Percentiles rank a stretch among this genome's conserved stretches.
phyloP scores from a whole-genome alignment of 768 basidiomycete genomes.

The Kwoniella botswanensis region DNA sequence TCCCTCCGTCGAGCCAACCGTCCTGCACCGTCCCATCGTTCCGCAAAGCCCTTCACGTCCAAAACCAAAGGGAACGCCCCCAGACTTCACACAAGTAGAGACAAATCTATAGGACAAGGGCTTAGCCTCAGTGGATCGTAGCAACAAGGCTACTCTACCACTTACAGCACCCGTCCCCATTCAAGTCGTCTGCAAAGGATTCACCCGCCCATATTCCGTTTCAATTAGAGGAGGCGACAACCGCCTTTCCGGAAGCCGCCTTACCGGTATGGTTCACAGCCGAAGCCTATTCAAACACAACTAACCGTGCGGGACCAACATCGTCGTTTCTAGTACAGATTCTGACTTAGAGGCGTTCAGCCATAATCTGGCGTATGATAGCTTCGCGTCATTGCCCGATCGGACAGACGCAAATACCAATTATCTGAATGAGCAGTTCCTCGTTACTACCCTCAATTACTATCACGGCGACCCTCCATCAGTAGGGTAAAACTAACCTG shows the following conservation, averaged over 20 bases:
- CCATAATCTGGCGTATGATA: slow-evolving; percentile 83
- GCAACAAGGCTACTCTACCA: slow-evolving; percentile 78
- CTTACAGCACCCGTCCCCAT: slow-evolving; percentile 76
- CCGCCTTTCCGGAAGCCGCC: slow-evolving; percentile 63
- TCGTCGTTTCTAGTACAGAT: slow-evolving; percentile 77
- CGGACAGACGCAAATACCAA: slow-evolving; percentile 78
- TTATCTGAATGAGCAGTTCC: slow-evolving; percentile 80
- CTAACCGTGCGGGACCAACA: slow-evolving; percentile 68
- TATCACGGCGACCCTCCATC: slow-evolving; percentile 75
- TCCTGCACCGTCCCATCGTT: neutral
- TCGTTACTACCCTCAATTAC: slow-evolving; percentile 79
- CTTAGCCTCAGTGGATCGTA: slow-evolving; percentile 79
- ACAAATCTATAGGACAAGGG: slow-evolving; percentile 73
- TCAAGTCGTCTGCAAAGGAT: slow-evolving; percentile 81
- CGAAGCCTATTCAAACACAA: slow-evolving; percentile 70
- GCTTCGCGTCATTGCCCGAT: slow-evolving; percentile 78
- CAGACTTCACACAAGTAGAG: slow-evolving; percentile 39
- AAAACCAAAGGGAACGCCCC: slow-evolving; percentile 1
- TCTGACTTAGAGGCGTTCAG: slow-evolving; percentile 84
- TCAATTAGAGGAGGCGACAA: slow-evolving; percentile 65
- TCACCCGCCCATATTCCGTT: slow-evolving; percentile 73
- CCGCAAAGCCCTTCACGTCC: neutral
- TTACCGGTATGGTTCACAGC: slow-evolving; percentile 71
- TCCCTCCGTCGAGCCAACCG: neutral
- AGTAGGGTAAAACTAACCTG: slow-evolving; percentile 86